A percentile compares a stretch with the other conserved stretches of the same genome.
Conservation (phyloP, 768 basidiomycete species). For the Russula virescens region DNA sequence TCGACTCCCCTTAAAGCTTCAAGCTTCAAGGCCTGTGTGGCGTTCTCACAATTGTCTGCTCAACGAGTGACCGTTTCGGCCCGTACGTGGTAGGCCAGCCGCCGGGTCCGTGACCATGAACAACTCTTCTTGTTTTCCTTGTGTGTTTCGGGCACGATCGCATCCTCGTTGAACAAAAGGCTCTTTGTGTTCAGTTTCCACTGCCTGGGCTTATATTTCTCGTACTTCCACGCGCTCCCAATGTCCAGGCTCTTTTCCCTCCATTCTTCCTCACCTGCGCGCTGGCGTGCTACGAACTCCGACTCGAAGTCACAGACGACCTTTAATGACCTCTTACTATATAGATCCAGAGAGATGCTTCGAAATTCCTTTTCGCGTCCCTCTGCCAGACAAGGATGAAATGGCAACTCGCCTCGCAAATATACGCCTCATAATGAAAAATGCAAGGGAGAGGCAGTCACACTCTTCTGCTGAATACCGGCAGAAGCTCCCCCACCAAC, state of each 20-base stretch:
- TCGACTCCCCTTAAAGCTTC: too few species aligned
- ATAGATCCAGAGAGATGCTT: constrained; percentile 19
- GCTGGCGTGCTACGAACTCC: constrained; percentile 20
- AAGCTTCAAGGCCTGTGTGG: too few species aligned
- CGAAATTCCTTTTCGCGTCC: constrained; percentile 17
- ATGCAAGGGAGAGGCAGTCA: constrained; percentile 18
- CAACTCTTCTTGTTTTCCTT: neutral
- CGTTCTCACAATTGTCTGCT: too few species aligned
- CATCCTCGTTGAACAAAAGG: constrained; percentile 7
- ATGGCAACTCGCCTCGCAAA: constrained; percentile 15
- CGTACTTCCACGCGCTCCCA: neutral
- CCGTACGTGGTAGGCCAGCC: too few species aligned
- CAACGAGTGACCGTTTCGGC: too few species aligned
- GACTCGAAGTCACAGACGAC: neutral
- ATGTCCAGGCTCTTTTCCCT: constrained; percentile 4
- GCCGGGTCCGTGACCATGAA: too few species aligned
- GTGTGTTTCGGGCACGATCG: neutral
- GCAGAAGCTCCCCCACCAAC: neutral
- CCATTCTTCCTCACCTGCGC: constrained; percentile 7
- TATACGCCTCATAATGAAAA: constrained; percentile 10
- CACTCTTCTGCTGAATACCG: constrained; percentile 8
- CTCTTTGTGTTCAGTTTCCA: neutral
- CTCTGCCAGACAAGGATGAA: constrained; percentile 8
- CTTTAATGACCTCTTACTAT: constrained; percentile 13
- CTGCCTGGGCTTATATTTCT: neutral